A percentile compares a stretch with the other conserved stretches of the same genome.
These are phyloP conservation scores for Myxozyma neotropica DNA, from an alignment of 805 yeast genomes.

Conservation along the genomic window DNA sequence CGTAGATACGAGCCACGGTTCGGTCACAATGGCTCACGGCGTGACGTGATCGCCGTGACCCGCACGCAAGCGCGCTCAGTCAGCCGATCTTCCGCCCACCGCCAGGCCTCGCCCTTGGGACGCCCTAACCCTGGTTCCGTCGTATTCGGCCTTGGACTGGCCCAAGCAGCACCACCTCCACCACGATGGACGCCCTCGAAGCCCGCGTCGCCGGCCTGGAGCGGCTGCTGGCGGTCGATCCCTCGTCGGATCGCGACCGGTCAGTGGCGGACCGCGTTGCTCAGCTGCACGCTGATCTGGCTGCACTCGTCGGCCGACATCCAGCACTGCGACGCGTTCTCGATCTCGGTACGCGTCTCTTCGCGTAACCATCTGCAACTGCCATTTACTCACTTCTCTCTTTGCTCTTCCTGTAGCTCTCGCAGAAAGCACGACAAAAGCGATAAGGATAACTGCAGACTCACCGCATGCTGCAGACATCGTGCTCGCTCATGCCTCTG, in stretches of 20 bases:
- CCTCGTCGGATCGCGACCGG: not conserved
- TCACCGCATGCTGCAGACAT: not conserved
- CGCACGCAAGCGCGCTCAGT: not conserved
- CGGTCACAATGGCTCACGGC: not conserved
- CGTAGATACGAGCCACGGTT: too few relatives aligned
- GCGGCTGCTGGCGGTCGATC: slow-evolving; percentile 4
- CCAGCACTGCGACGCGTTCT: slow-evolving; percentile 7
- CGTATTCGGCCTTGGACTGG: not conserved
- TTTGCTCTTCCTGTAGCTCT: not conserved
- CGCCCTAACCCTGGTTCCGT: not conserved
- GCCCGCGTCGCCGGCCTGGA: slow-evolving; percentile 19
- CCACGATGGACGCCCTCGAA: slow-evolving; percentile 18
- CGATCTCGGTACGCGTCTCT: slow-evolving; percentile 4
- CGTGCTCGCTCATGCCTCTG: slow-evolving; percentile 21
- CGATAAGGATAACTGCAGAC: too few relatives aligned
- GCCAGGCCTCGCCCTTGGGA: not conserved
- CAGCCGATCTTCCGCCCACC: too few relatives aligned
- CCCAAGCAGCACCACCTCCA: too few relatives aligned
- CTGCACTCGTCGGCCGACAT: not conserved
- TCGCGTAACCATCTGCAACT: too few relatives aligned
- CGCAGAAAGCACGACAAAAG: too few relatives aligned
- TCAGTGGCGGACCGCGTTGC: slow-evolving; percentile 9
- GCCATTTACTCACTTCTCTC: not conserved
- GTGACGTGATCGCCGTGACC: not conserved
- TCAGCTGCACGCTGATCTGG: not conserved